Conservation (phyloP, 176 grass and related monocot species). For the Lolium multiflorum region DNA sequence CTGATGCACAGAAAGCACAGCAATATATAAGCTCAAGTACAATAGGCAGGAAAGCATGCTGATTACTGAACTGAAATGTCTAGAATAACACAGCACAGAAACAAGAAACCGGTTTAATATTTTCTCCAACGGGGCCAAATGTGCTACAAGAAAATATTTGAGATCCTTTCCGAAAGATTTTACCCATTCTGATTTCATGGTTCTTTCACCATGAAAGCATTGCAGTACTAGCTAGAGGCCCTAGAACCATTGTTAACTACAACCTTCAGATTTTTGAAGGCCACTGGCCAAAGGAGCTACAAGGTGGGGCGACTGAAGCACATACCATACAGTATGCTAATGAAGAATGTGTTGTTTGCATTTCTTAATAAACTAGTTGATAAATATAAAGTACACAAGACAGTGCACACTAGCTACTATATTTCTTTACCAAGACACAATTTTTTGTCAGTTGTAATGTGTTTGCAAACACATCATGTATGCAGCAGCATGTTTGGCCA, state of each 20-base stretch:
- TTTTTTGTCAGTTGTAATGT: neutral
- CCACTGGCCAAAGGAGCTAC: constrained; percentile 1
- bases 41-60: neutral
- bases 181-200: constrained; percentile 21
- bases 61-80: neutral
- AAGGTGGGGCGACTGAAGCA: neutral
- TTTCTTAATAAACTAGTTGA: constrained; percentile 10
- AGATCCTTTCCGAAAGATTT: constrained; percentile 23
- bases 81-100: neutral
- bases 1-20: constrained; percentile 46
- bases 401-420: neutral
- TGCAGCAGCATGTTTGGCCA: neutral
- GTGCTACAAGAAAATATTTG: neutral
- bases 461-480: constrained; percentile 2
- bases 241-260: neutral
- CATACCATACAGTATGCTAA: neutral
- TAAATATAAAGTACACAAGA: neutral
- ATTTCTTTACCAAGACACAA: neutral
- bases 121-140: neutral
- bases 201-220: constrained; percentile 31
- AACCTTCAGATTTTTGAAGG: constrained; percentile 13
- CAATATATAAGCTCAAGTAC: constrained; percentile 16
- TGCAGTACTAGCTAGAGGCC: neutral
- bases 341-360: neutral
- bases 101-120: neutral